Conservation (phyloP, 2,329 filamentous ascomycete genomes). For the Talaromyces sp. region DNA sequence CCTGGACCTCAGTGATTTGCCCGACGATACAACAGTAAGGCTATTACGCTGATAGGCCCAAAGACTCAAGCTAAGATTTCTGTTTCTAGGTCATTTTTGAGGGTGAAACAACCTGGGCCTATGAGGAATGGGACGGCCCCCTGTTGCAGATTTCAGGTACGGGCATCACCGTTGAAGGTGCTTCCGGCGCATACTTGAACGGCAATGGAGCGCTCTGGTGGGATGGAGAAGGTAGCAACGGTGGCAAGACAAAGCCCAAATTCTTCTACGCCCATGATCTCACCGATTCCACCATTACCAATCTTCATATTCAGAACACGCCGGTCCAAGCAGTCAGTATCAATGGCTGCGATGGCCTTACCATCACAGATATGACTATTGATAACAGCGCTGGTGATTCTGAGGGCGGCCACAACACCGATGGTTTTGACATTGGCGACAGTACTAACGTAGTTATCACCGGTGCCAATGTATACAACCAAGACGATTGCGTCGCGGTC, state of each 20-base stretch:
- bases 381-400: conserved; percentile 55
- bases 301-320: conserved; percentile 33
- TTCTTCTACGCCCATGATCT: conserved; percentile 52
- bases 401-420: conserved; percentile 52
- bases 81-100: conserved; percentile 54
- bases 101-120: conserved; percentile 63
- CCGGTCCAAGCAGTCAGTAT: conserved; percentile 37
- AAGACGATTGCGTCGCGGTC: conserved; percentile 59
- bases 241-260: conserved; percentile 60
- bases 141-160: conserved; percentile 59
- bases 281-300: conserved; percentile 29
- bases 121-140: conserved; percentile 63
- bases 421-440: conserved; percentile 56
- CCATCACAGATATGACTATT: conserved; percentile 51
- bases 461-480: conserved; percentile 55
- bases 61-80: background rate
- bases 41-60: background rate
- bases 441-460: conserved; percentile 51
- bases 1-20: conserved; percentile 33
- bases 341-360: conserved; percentile 47
- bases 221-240: conserved; percentile 59
- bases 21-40: conserved; percentile 29
- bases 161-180: conserved; percentile 53
- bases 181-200: conserved; percentile 52
- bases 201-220: conserved; percentile 57